A percentile compares a stretch with the other conserved stretches of the same genome.
Conservation (phyloP, 1,139 yeast genomes). For the Hansenula sp. region DNA sequence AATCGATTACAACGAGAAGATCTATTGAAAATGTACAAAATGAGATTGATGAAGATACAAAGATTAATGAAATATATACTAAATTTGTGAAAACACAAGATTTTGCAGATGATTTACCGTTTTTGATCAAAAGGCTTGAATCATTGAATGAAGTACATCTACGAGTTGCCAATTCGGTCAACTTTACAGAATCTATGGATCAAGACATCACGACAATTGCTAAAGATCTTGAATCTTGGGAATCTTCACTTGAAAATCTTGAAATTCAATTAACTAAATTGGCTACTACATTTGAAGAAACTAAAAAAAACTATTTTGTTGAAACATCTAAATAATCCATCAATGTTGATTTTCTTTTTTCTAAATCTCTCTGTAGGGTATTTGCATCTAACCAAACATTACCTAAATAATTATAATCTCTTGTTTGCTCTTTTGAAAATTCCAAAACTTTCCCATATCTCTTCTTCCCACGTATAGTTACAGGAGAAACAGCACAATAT, state of each 20-base stretch:
- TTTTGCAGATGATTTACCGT: constrained; percentile 35
- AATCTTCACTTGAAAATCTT: constrained; percentile 31
- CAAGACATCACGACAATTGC: constrained; percentile 30
- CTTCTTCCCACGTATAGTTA: constrained; percentile 2
- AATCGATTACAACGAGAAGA: constrained; percentile 21
- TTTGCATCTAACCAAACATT: constrained; percentile 15
- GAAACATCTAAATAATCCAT: neutral
- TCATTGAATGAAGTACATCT: constrained; percentile 42
- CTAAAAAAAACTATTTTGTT: neutral
- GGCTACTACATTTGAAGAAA: neutral
- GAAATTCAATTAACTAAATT: constrained; percentile 29
- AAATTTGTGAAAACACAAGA: constrained; percentile 35
- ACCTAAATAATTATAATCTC: constrained; percentile 12
- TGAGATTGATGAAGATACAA: constrained; percentile 17
- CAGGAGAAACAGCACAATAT: constrained; percentile 23
- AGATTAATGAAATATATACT: constrained; percentile 36
- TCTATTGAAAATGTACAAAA: constrained; percentile 9
- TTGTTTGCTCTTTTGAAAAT: constrained; percentile 11
- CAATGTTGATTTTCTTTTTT: neutral
- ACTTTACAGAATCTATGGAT: constrained; percentile 45
- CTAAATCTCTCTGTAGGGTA: neutral
- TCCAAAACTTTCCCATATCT: constrained; percentile 13
- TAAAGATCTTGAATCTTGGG: constrained; percentile 39
- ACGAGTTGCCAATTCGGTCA: constrained; percentile 49
- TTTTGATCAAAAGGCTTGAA: constrained; percentile 38